Conservation (phyloP, 176 grass and related monocot genomes). For the Carex myosuroides region DNA sequence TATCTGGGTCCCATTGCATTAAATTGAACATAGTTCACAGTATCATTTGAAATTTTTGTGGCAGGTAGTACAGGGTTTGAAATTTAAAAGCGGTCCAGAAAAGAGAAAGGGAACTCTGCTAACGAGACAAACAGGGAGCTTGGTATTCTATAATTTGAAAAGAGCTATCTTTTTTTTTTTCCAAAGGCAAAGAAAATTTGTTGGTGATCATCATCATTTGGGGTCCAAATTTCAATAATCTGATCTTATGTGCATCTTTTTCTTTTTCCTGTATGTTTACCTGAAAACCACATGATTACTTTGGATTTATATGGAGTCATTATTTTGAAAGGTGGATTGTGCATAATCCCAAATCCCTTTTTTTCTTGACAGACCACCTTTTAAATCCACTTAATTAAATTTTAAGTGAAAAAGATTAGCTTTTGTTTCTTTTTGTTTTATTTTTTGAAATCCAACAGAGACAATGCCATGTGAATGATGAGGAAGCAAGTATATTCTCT, state of each 20-base stretch:
- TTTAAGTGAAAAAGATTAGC: neutral
- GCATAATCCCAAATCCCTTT: neutral
- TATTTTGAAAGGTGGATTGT: neutral
- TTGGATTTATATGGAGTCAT: neutral
- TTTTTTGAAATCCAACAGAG: neutral
- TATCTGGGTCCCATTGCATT: conserved; percentile 8
- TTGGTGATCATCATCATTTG: neutral
- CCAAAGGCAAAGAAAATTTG: neutral
- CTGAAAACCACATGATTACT: conserved; percentile 10
- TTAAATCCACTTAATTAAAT: neutral
- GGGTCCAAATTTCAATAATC: conserved; percentile 1
- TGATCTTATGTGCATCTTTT: neutral
- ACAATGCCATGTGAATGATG: neutral
- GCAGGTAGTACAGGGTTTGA: neutral
- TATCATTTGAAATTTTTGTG: neutral
- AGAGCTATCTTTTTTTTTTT: neutral
- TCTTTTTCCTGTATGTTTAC: neutral
- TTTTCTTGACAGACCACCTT: neutral
- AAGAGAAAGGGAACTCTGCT: neutral
- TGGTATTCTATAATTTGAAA: conserved; percentile 7
- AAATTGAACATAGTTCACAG: neutral
- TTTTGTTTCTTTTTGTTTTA: conserved; percentile 3
- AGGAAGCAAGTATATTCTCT: neutral
- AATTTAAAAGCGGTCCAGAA: neutral
- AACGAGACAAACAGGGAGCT: conserved; percentile 2